Percentiles rank a stretch among this genome's conserved stretches.
Conservation (phyloP, 1,139 yeast species). For the Debaryomyces subglobosus region DNA sequence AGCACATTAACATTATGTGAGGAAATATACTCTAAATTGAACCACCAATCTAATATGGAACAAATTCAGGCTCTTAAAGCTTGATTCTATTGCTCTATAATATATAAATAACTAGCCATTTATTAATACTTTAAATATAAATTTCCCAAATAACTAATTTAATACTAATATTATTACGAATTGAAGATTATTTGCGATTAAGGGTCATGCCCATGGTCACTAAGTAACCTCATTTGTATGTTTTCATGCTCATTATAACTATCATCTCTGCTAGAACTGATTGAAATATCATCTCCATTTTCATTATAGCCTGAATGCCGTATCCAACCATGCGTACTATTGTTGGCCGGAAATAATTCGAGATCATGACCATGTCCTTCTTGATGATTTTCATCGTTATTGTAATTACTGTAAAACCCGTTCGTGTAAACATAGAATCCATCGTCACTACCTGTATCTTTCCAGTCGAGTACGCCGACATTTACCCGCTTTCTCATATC, state of each 20-base stretch:
- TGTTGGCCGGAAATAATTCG: conserved; percentile 7
- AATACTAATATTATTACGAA: neutral
- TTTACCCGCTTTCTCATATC: conserved; percentile 40
- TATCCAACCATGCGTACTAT: conserved; percentile 23
- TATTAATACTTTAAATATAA: conserved; percentile 1
- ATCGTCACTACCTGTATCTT: conserved; percentile 46
- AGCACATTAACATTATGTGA: conserved; percentile 8
- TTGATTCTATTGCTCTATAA: neutral
- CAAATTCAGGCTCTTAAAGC: neutral
- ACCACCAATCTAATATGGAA: neutral
- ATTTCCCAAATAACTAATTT: conserved; percentile 2
- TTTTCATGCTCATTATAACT: neutral
- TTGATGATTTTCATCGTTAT: conserved; percentile 15
- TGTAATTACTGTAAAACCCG: conserved; percentile 39
- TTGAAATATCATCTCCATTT: conserved; percentile 21
- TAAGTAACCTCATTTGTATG: conserved; percentile 5
- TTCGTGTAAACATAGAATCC: conserved; percentile 50
- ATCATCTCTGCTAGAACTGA: conserved; percentile 16
- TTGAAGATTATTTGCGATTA: neutral
- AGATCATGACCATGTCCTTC: neutral
- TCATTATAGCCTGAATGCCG: conserved; percentile 22
- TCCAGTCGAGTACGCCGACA: conserved; percentile 22
- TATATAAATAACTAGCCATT: neutral
- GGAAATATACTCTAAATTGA: conserved; percentile 1
- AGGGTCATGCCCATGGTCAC: neutral